Percentiles rank a stretch among this genome's conserved stretches.
phyloP scores from a whole-genome alignment of 805 yeast species.

The Pichia gijzeniarum region DNA sequence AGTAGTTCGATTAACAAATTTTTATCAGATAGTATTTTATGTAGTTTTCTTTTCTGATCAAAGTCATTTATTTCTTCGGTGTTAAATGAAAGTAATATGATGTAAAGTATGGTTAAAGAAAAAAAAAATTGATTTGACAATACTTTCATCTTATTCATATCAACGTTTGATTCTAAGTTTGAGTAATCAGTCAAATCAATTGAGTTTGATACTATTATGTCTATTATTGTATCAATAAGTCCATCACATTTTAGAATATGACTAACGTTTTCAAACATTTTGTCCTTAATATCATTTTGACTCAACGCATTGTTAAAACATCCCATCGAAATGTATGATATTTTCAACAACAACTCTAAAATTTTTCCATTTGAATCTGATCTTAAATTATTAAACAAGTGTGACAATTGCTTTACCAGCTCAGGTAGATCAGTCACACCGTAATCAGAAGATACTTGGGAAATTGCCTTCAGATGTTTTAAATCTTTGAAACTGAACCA shows the following conservation, averaged over 20 bases:
- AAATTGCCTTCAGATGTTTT: constrained; percentile 17
- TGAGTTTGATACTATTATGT: constrained; percentile 10
- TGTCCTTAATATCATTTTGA: constrained; percentile 18
- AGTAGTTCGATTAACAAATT: constrained; percentile 41
- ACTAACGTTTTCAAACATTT: constrained; percentile 21
- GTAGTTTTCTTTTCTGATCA: constrained; percentile 5
- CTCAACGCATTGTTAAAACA: constrained; percentile 7
- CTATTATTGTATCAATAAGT: constrained; percentile 12
- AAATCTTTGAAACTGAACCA: constrained; percentile 33
- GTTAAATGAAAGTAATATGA: constrained; percentile 14
- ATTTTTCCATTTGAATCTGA: constrained; percentile 1
- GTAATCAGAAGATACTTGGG: constrained; percentile 3
- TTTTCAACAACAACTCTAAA: constrained; percentile 3
- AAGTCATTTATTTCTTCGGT: constrained; percentile 10
- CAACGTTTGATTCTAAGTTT: constrained; percentile 15
- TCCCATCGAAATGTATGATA: constrained; percentile 12
- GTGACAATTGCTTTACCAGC: background rate
- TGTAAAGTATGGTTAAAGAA: constrained; percentile 25
- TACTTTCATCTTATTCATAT: constrained; percentile 10
- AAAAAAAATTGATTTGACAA: constrained; percentile 27
- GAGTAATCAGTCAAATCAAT: constrained; percentile 17
- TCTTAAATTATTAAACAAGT: background rate
- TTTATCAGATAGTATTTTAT: constrained; percentile 17
- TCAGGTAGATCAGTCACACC: background rate
- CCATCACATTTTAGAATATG: constrained; percentile 16